Evolutionary conservation across 2,329 filamentous ascomycete genomes (phyloP).

Genomic region (Talaromyces sp.): DNA sequence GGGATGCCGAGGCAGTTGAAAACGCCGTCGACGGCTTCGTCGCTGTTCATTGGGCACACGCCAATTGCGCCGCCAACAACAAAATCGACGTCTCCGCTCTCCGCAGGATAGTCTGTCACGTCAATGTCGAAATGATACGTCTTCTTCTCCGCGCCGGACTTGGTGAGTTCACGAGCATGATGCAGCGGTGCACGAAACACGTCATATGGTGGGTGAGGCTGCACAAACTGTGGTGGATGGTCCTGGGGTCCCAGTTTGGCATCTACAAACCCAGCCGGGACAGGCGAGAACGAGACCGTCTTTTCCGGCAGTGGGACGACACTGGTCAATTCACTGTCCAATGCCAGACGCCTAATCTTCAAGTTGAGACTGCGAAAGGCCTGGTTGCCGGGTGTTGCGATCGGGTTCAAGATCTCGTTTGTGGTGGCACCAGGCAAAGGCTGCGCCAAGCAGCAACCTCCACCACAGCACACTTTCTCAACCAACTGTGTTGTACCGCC

Average conservation of each 20-base stretch:
- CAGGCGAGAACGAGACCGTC: slow-evolving; percentile 60
- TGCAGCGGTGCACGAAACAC: slow-evolving; percentile 88
- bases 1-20: slow-evolving; percentile 79
- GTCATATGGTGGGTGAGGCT: slow-evolving; percentile 88
- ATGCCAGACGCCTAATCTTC: slow-evolving; percentile 68
- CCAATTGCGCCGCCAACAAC: slow-evolving; percentile 95
- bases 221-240: slow-evolving; percentile 83
- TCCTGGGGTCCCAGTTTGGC: slow-evolving; percentile 35
- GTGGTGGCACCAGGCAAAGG: slow-evolving; percentile 41
- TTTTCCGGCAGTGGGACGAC: slow-evolving; percentile 69
- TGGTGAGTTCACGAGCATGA: slow-evolving; percentile 80
- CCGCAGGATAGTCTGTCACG: slow-evolving; percentile 86
- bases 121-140: slow-evolving; percentile 98
- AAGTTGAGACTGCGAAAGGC: slow-evolving; percentile 78
- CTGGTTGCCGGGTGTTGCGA: slow-evolving; percentile 67
- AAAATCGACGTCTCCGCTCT: slow-evolving; percentile 79
- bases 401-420: slow-evolving; percentile 22
- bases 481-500: slow-evolving; percentile 49
- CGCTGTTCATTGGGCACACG: slow-evolving; percentile 81
- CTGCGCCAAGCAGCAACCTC: slow-evolving; percentile 60
- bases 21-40: slow-evolving; percentile 72
- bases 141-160: slow-evolving; percentile 84
- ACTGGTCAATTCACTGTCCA: slow-evolving; percentile 65
- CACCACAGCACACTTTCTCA: slow-evolving; percentile 61
- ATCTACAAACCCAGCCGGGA: slow-evolving; percentile 30